Evolutionary conservation across 2,329 filamentous ascomycete species (phyloP), one percentile per base, ranked within the genome.

Genomic region (Penicillium decumbens): DNA sequence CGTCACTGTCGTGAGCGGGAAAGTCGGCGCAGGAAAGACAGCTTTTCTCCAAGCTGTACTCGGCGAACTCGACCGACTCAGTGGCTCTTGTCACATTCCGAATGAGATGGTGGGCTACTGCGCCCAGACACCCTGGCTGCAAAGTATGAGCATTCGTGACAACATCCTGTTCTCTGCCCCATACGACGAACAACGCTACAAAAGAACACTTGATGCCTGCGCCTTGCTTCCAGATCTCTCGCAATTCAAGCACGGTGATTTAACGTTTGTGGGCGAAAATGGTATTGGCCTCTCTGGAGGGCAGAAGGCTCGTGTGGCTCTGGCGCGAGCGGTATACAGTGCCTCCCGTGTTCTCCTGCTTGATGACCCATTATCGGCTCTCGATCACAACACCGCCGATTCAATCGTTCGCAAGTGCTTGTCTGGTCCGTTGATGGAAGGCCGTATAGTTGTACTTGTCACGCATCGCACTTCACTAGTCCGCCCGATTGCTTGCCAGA

Each of bases 381-480:
- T 84, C 15, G 81, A 84, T 59, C 80, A 84, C 57, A 80, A 85
- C 50, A 86, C 83, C 0, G 83, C 82, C 0, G 80, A 85, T 51
- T 72, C 63, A 6, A 80, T 87, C 39, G 80, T 84, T 3, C 71
- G 73, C 4, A 80, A 78, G 54, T 79, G 80, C 53, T 71, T 87
- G 10, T 68, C 68, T 1, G 82, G 82, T 1, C 73, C 75, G 1
- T 63, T 86, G 28, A 65, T 82, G 47, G 65, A 78, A 51, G 75
- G 69, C 8, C 74, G 82, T 18, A 81, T 75, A 0, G 69, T 79
- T 0, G 72, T 86, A 24, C 70, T 87, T 13, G 82, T 82, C 15
- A 87, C 83, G 1, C 83, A 87, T 69, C 78, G 83, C 1, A 80
- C 77, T 0, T 85, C 91, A 53, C 73, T 95, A 8, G 88, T 89